Evolutionary conservation across 1,284 basidiomycete genomes (phyloP), one percentile per base, ranked within the genome.

Genomic region (Agroathelia rolfsii): DNA sequence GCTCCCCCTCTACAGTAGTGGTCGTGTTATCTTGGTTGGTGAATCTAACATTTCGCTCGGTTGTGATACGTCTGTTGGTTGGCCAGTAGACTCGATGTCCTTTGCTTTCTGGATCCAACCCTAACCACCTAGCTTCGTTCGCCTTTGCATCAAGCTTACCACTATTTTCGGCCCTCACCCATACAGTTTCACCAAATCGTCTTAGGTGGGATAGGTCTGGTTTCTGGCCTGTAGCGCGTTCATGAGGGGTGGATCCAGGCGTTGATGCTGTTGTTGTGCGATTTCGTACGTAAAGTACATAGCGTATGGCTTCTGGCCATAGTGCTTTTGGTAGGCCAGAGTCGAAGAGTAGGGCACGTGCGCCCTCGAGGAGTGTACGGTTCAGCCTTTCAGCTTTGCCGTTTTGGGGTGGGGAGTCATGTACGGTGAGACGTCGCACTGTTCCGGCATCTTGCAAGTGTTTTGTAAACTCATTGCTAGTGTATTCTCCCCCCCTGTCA

Each of bases 1-100:
- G n/a, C n/a, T n/a, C n/a, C n/a, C n/a, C n/a, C n/a, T n/a, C n/a
- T n/a, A n/a, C n/a, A n/a, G n/a, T n/a, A n/a, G n/a, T n/a, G n/a
- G n/a, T n/a, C n/a, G n/a, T n/a, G n/a, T n/a, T n/a, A n/a, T n/a
- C n/a, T n/a, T n/a, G n/a, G n/a, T n/a, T n/a, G n/a, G 54, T 44
- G 14, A 49, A 49, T 22, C 43, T 35, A 13, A 62, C 41, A 34
- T 62, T 52, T 10, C 52, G 34, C 40, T 64, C 57, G 9, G 62
- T 40, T 3, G 42, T 42, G 7, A 62, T 41, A 1, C 27, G 38
- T 0, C 38, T 34, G n/a, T 51, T 46, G 6, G 34, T 36, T 3
- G 53, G 51, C 55, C 56, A 62, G 35, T 61, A 62, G 13, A 63
- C 44, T 0, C 48, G 30, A 21, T 48, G 42, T 0, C 49, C 60